A percentile compares a stretch with the other conserved stretches of the same genome.
These are phyloP conservation scores for Oxyria digyna DNA, from an alignment of 148 eudicot genomes.

Conservation along the genomic window DNA sequence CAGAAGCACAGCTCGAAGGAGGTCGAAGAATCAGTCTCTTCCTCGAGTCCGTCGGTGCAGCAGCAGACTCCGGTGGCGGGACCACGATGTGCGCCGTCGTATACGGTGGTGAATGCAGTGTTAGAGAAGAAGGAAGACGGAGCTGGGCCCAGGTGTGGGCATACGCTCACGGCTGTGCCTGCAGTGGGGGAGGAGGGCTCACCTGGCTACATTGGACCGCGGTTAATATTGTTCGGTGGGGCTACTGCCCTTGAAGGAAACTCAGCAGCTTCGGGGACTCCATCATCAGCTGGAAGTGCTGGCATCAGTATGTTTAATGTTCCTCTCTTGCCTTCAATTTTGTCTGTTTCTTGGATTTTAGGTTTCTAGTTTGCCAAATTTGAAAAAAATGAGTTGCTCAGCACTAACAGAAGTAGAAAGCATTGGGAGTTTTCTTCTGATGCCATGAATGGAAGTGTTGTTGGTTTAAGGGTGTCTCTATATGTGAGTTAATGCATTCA, in stretches of 20 bases:
- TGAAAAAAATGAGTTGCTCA: not conserved
- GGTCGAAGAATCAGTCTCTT: slow-evolving; percentile 9
- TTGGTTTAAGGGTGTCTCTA: not conserved
- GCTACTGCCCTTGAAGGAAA: slow-evolving; percentile 97
- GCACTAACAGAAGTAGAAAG: not conserved
- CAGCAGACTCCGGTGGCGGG: slow-evolving; percentile 45
- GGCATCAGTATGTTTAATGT: slow-evolving; percentile 64
- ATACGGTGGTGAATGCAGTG: slow-evolving; percentile 71
- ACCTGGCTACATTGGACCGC: slow-evolving; percentile 67
- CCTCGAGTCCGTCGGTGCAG: slow-evolving; percentile 15
- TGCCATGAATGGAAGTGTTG: not conserved
- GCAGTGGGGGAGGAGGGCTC: slow-evolving; percentile 90
- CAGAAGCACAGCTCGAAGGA: slow-evolving; percentile 17
- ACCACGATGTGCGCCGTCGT: slow-evolving; percentile 77
- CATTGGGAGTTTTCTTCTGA: not conserved
- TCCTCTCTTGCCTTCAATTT: not conserved
- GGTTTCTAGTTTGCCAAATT: not conserved
- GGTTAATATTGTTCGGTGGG: slow-evolving; percentile 86
- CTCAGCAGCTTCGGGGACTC: slow-evolving; percentile 72
- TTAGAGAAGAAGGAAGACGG: slow-evolving; percentile 91
- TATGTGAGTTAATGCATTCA: not conserved
- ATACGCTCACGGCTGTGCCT: slow-evolving; percentile 86
- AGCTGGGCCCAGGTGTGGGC: slow-evolving; percentile 94
- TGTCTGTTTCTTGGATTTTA: not conserved
- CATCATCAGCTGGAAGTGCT: slow-evolving; percentile 92